phyloP scores from a whole-genome alignment of 2,329 filamentous ascomycete genomes.

The Colletotrichum paranaense region DNA sequence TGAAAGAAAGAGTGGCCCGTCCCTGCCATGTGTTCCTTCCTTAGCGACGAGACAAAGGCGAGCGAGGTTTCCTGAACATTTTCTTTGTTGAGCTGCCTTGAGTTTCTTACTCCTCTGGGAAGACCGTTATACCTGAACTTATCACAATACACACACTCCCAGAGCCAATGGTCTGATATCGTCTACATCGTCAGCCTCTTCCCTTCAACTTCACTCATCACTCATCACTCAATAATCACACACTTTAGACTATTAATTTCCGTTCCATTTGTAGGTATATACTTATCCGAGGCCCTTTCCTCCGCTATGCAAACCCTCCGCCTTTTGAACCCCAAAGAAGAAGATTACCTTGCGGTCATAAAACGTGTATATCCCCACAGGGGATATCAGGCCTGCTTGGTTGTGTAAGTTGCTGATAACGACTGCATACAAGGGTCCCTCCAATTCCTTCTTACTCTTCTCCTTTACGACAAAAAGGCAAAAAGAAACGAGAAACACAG shows the following conservation, averaged over 20 bases:
- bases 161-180: too few species aligned
- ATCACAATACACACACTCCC: too few species aligned
- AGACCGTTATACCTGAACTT: too few species aligned
- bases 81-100: too few species aligned
- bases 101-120: too few species aligned
- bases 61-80: too few species aligned
- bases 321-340: not conserved
- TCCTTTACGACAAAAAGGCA: not conserved
- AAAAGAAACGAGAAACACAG: slow-evolving; percentile 2
- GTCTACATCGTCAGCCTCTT: too few species aligned
- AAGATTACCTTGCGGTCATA: not conserved
- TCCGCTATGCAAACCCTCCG: not conserved
- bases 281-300: slow-evolving; percentile 1
- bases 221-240: too few species aligned
- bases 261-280: slow-evolving; percentile 3
- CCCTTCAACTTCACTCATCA: too few species aligned
- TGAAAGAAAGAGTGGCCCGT: not conserved
- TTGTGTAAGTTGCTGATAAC: not conserved
- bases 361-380: not conserved
- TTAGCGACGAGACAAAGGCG: too few species aligned
- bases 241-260: slow-evolving; percentile 4
- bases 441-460: not conserved
- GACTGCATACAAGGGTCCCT: not conserved
- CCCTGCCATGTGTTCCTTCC: too few species aligned
- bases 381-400: not conserved